Conservation (phyloP, 352 stramenopile genomes). For the Pythium sp. region DNA sequence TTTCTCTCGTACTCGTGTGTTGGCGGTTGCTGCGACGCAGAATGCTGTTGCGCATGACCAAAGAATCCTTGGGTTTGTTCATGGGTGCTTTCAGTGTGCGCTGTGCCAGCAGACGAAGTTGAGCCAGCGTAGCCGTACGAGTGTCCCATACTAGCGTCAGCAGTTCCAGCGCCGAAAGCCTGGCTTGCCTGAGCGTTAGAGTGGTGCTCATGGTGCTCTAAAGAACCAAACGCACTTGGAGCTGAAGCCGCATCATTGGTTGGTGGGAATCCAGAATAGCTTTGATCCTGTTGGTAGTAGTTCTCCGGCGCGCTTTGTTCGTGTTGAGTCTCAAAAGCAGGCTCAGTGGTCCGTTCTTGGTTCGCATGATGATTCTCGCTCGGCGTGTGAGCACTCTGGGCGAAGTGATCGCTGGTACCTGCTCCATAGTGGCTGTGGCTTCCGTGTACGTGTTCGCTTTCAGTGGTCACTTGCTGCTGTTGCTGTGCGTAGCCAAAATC, state of each 20-base stretch:
- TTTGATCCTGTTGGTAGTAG: not conserved
- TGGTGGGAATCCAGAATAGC: not conserved
- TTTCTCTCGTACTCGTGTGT: constrained; percentile 6
- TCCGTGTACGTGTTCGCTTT: constrained; percentile 1
- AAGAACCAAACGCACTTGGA: not conserved
- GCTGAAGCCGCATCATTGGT: not conserved
- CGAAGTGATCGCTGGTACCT: not conserved
- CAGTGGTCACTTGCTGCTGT: not conserved
- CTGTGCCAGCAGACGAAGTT: not conserved
- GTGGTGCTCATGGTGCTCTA: not conserved
- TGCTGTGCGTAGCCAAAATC: constrained; percentile 5
- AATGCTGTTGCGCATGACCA: not conserved
- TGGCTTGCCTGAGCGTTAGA: not conserved
- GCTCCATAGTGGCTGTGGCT: constrained; percentile 7
- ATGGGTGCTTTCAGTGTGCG: not conserved
- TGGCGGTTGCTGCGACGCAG: not conserved
- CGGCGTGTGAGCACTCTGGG: not conserved
- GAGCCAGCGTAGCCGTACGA: constrained; percentile 13
- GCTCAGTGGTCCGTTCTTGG: not conserved
- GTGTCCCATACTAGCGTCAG: not conserved
- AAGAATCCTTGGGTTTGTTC: constrained; percentile 8
- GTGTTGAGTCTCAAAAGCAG: not conserved
- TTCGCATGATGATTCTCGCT: not conserved
- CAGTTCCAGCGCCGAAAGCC: not conserved
- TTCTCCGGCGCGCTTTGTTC: not conserved